Evolutionary conservation across 495 filamentous ascomycete species (phyloP), one percentile per base, ranked within the genome.

Genomic region (Penicillium arizonense): DNA sequence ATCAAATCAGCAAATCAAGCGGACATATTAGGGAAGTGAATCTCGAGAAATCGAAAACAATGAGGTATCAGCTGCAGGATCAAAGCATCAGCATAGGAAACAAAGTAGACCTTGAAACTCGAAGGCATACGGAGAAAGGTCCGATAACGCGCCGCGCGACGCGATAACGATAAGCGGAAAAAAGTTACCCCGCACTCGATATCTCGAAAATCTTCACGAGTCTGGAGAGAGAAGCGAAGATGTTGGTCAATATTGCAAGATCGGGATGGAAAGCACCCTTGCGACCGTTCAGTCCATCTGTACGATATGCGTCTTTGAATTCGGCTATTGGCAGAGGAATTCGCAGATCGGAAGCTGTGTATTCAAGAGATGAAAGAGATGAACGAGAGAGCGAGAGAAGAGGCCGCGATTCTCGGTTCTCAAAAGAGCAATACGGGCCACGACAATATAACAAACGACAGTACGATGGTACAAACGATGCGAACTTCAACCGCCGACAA

Each of bases 281-380:
- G 28, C 28, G 7, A 10, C 5, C 28, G 8, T 7, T 30, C 28
- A 9, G 28, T 30, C 28, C 28, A 7, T 30, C 7, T 30, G 28
- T 30, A 4, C 73, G 78, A 46, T 50, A 76, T 61, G 77, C 77
- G 28, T 83, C 81, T n/a, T 68, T 81, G 44, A 81, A 73, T 41
- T 79, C 77, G 11, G 79, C 81, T 24, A 84, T 85, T 58, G 72
- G 70, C 24, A 72, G 77, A 16, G 81, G 79, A 5, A 73, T 80
- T 41, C 71, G 73, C 46, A 69, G 71, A 50, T 77, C 76, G 16
- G 62, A 63, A 4, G 43, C 56, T 11, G 32, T 46, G 32, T 57
- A 52, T 23, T 30, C 28, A 9, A 53, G 49, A 50, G 48, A 50
- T 21, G 38, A 50, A 7, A 30, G 28, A 10, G 28, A 30, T 30